These are phyloP conservation scores for Kwoniella mangroviensis DNA, from an alignment of 768 basidiomycete species.

Conservation along the genomic window DNA sequence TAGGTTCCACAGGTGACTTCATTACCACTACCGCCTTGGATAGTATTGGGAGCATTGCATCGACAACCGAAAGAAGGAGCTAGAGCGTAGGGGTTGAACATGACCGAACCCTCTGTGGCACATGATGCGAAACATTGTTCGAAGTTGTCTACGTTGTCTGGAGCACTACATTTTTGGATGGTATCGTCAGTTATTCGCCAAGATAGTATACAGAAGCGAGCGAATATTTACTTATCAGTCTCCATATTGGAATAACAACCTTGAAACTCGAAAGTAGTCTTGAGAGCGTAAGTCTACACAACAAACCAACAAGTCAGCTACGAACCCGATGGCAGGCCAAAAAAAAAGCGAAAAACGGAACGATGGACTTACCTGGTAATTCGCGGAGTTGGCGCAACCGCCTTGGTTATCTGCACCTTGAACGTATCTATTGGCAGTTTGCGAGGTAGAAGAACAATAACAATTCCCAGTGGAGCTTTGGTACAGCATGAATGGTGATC, in stretches of 20 bases:
- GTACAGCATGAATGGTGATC: constrained; percentile 2
- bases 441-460: neutral
- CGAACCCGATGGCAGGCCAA: neutral
- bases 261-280: constrained; percentile 13
- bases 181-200: neutral
- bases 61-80: constrained; percentile 10
- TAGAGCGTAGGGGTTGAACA: neutral
- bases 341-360: too few species aligned
- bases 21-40: neutral
- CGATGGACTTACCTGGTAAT: neutral
- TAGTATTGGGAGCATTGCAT: constrained; percentile 11
- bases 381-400: neutral
- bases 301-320: neutral
- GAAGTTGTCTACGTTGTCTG: neutral
- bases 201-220: too few species aligned
- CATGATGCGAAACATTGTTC: constrained; percentile 13
- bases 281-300: neutral
- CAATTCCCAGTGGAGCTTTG: neutral
- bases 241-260: constrained; percentile 16
- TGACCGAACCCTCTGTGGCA: constrained; percentile 14
- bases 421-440: neutral
- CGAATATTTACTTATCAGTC: constrained; percentile 20
- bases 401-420: neutral
- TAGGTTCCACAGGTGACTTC: neutral
- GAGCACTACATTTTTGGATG: neutral